A percentile compares a stretch with the other conserved stretches of the same genome.
phyloP scores from a whole-genome alignment of 345 rosid genomes.

The Heritiera littoralis region DNA sequence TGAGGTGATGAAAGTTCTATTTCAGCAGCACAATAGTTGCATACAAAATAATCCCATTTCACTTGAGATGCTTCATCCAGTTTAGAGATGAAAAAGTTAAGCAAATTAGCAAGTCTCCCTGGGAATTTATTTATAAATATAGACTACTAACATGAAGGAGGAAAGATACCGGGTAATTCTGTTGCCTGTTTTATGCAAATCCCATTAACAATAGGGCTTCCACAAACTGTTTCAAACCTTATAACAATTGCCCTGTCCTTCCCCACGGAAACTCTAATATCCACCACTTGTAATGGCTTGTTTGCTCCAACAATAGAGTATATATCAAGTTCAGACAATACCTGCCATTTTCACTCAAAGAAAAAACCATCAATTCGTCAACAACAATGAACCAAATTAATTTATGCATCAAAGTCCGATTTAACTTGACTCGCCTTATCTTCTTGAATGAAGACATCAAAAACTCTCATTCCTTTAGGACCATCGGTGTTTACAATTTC shows the following conservation, averaged over 20 bases:
- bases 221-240: slow-evolving; percentile 44
- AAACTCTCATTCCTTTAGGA: slow-evolving; percentile 53
- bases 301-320: slow-evolving; percentile 52
- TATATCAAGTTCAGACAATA: slow-evolving; percentile 46
- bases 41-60: slow-evolving; percentile 31
- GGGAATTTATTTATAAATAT: background rate
- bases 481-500: slow-evolving; percentile 51
- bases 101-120: slow-evolving; percentile 3
- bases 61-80: slow-evolving; percentile 19
- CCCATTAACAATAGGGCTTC: slow-evolving; percentile 44
- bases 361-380: background rate
- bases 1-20: slow-evolving; percentile 41
- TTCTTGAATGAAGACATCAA: slow-evolving; percentile 47
- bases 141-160: slow-evolving; percentile 4
- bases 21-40: slow-evolving; percentile 41
- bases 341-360: slow-evolving; percentile 33
- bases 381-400: background rate
- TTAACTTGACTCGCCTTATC: slow-evolving; percentile 41
- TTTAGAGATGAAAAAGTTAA: slow-evolving; percentile 1
- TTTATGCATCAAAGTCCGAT: background rate
- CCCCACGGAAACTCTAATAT: slow-evolving; percentile 36
- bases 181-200: slow-evolving; percentile 47
- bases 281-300: slow-evolving; percentile 44
- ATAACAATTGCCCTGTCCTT: slow-evolving; percentile 31
- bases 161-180: slow-evolving; percentile 20